Evolutionary conservation across 2,329 filamentous ascomycete genomes (phyloP).

Genomic region (Cladosporium phlei): DNA sequence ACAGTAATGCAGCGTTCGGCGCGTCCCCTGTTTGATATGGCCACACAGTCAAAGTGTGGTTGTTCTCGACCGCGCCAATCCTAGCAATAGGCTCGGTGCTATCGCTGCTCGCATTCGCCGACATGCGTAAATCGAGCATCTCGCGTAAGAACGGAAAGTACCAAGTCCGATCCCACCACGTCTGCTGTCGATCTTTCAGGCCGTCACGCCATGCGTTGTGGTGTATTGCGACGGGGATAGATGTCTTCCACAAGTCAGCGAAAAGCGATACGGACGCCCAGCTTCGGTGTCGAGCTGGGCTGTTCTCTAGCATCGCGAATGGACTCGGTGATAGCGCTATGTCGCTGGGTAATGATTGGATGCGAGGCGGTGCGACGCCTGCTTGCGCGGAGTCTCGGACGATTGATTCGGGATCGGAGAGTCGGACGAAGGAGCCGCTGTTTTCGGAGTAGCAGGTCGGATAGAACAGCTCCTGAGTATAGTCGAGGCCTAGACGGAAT

Average conservation of each 20-base stretch:
- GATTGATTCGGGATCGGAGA: neutral
- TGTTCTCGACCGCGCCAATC: neutral
- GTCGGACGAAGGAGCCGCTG: constrained; percentile 4
- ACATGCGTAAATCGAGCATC: neutral
- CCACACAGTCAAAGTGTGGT: neutral
- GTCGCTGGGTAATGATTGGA: neutral
- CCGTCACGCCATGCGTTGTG: constrained; percentile 12
- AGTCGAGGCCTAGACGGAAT: constrained; percentile 15
- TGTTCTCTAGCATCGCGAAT: neutral
- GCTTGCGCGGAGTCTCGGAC: neutral
- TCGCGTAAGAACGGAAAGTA: constrained; percentile 3
- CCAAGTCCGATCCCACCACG: constrained; percentile 11
- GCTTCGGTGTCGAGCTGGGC: neutral
- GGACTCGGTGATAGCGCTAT: neutral
- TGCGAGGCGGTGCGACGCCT: neutral
- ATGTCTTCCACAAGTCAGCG: constrained; percentile 13
- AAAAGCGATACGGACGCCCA: constrained; percentile 4
- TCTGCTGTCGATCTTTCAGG: constrained; percentile 7
- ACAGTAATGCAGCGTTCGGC: neutral
- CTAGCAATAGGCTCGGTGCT: neutral
- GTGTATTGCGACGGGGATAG: constrained; percentile 14
- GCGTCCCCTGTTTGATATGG: neutral
- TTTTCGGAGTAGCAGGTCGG: constrained; percentile 14
- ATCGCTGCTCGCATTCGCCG: neutral
- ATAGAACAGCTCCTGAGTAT: constrained; percentile 15